Evolutionary conservation across 768 basidiomycete genomes (phyloP).

Genomic region (Lactifluus piperatus): DNA sequence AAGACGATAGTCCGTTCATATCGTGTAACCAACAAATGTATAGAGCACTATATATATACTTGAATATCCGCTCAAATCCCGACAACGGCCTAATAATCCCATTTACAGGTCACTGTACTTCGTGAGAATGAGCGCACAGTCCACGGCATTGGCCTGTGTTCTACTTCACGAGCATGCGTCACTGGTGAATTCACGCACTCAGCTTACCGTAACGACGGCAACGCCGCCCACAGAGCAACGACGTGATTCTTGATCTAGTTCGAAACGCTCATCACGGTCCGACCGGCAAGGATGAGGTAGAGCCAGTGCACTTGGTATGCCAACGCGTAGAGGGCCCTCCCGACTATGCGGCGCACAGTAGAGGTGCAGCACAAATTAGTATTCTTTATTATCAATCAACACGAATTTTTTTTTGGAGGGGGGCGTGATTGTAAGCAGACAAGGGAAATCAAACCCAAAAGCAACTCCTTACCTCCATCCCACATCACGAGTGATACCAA

Average conservation of each 20-base stretch:
- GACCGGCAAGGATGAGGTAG: conserved; percentile 62
- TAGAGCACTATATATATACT: too few relatives aligned
- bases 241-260: background rate
- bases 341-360: conserved; percentile 46
- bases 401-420: background rate
- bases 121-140: background rate
- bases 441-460: background rate
- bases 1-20: background rate
- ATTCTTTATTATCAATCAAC: conserved; percentile 42
- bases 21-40: background rate
- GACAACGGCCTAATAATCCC: background rate
- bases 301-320: conserved; percentile 53
- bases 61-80: background rate
- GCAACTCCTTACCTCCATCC: conserved; percentile 40
- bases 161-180: background rate
- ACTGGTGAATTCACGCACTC: background rate
- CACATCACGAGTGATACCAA: conserved; percentile 47
- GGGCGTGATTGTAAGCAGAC: background rate
- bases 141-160: background rate
- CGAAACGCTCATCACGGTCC: conserved; percentile 48
- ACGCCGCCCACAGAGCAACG: background rate
- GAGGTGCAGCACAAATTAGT: conserved; percentile 45
- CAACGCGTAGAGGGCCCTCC: conserved; percentile 50
- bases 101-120: background rate
- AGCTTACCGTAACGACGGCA: background rate